Base-by-base conservation (phyloP, 306 rosid genomes). In the Fragaria iinumae region DNA sequence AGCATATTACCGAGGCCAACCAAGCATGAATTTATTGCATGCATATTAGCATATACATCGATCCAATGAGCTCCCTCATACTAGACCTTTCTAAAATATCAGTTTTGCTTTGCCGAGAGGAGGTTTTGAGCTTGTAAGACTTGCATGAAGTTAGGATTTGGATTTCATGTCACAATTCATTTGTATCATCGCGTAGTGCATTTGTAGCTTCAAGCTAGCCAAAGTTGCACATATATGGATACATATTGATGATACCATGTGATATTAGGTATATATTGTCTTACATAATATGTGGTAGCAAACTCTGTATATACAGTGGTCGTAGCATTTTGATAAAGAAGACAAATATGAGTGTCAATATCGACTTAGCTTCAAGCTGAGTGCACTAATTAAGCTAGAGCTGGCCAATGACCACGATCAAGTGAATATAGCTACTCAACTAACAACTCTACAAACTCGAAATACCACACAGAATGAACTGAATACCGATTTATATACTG, bases 1-100 rank as follows among this genome's bases (percentile, higher is more conserved):
- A 59, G 43, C 65, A 38, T 8, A 38, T 20, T 49, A 70, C 65
- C 48, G 48, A 78, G 41, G 85, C 88, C 87, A 89, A 82, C 84
- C 67, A 85, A 82, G 86, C 85, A 82, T 14, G 67, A 74, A 50
- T 69, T 69, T 80, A 75, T 79, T 62, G 59, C 9, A 3, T 50
- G 16, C n/a, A 3, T 29, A 36, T 52, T 32, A 32, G 20, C 27
- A 69, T 25, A 10, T 43, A 13, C 8, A 7, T 72, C 1, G 12
- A 73, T 55, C 8, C n/a, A 14, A 47, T 17, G 14, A 38, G 60
- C 18, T 49, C 60, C 45, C 12, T 47, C 3, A 20, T 11, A 63
- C 34, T 29, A 63, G 21, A 27, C 41, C 20, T 63, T 63, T 63
- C 41, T 29, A 16, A 63, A 16, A 36, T 20, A 41, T 13, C 17